Conservation (phyloP, 257 asterid genomes). For the Anisodus acutangulus region DNA sequence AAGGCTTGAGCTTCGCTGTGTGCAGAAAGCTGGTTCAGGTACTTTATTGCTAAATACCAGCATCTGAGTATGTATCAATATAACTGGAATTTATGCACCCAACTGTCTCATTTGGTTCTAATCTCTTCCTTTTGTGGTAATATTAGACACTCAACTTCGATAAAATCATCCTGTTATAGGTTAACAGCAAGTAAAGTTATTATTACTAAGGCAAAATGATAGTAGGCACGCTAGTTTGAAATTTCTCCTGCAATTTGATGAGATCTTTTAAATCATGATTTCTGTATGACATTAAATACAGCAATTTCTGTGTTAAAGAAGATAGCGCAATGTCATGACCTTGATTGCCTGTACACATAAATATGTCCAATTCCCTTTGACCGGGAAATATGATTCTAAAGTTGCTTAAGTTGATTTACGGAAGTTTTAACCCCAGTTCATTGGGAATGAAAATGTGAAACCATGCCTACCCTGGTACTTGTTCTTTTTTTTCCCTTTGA, state of each 20-base stretch:
- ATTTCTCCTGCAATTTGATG: background rate
- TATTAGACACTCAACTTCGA: background rate
- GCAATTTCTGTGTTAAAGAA: background rate
- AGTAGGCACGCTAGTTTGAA: background rate
- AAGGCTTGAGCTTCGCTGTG: constrained; percentile 77
- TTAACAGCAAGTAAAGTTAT: background rate
- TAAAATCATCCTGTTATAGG: background rate
- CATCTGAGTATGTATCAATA: constrained; percentile 25
- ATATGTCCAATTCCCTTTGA: background rate
- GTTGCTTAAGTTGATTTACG: background rate
- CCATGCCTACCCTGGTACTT: background rate
- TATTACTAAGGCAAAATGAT: background rate
- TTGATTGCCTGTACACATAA: constrained; percentile 13
- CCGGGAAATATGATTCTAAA: background rate
- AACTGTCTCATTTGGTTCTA: background rate
- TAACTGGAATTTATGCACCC: background rate
- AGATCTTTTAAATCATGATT: constrained; percentile 12
- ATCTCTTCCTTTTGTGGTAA: background rate
- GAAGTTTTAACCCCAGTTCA: constrained; percentile 4
- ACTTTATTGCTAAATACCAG: constrained; percentile 21
- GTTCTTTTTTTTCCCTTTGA: background rate
- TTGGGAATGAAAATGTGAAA: constrained; percentile 10
- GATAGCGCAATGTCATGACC: background rate
- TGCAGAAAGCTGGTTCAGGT: constrained; percentile 96
- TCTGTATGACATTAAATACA: background rate